These are phyloP conservation scores for Byssoonygena ceratinophila DNA, from an alignment of 2,329 filamentous ascomycete genomes.

Conservation along the genomic window DNA sequence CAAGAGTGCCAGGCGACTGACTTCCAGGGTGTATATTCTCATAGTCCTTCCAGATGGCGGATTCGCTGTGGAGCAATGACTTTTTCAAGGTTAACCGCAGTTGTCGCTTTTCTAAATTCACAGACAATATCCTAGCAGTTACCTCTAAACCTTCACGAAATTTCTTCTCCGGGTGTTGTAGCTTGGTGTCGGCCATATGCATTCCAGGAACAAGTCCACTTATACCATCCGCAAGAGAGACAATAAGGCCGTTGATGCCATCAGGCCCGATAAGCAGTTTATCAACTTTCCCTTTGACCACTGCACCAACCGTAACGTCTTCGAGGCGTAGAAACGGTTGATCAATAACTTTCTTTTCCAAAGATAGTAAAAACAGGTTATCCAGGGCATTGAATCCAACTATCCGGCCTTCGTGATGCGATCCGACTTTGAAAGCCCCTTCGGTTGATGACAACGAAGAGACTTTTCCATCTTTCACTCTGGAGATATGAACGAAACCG, in stretches of 20 bases:
- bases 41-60: slow-evolving; percentile 66
- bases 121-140: slow-evolving; percentile 75
- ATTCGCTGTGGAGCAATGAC: slow-evolving; percentile 80
- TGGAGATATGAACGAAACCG: slow-evolving; percentile 93
- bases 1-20: slow-evolving; percentile 75
- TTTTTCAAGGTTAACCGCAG: slow-evolving; percentile 90
- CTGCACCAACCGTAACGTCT: slow-evolving; percentile 69
- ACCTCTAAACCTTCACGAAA: slow-evolving; percentile 79
- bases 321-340: slow-evolving; percentile 87
- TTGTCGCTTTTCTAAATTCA: slow-evolving; percentile 62
- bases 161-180: slow-evolving; percentile 93
- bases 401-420: slow-evolving; percentile 69
- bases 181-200: slow-evolving; percentile 75
- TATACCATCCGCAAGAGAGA: slow-evolving; percentile 77
- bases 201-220: slow-evolving; percentile 77
- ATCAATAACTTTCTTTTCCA: slow-evolving; percentile 70
- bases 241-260: slow-evolving; percentile 70
- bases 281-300: slow-evolving; percentile 74
- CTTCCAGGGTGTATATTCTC: slow-evolving; percentile 61
- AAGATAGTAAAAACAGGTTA: slow-evolving; percentile 71
- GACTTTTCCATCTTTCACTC: slow-evolving; percentile 79
- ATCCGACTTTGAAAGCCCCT: slow-evolving; percentile 67
- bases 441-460: slow-evolving; percentile 67
- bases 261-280: slow-evolving; percentile 67
- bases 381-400: slow-evolving; percentile 81